Evolutionary conservation across 2,329 filamentous ascomycete species (phyloP).

Genomic region (Penicillium hordei): DNA sequence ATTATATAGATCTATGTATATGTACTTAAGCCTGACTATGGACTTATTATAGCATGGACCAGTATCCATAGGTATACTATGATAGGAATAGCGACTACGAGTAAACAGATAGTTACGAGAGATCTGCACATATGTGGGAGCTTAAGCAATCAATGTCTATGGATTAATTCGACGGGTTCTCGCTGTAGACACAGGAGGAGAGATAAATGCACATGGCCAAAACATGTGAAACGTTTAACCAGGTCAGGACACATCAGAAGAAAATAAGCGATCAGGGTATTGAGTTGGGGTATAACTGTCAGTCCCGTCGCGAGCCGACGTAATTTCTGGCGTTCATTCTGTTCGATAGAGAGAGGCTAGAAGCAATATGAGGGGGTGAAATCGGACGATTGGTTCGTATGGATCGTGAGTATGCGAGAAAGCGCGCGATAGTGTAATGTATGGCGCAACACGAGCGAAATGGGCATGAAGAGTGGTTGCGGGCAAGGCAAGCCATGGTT

Average conservation of each 20-base stretch:
- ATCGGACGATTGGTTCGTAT: not conserved
- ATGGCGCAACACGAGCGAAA: not conserved
- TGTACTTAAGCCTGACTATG: not conserved
- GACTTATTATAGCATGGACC: not conserved
- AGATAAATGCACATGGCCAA: not conserved
- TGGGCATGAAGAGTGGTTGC: not conserved
- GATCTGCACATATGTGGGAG: not conserved
- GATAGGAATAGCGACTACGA: not conserved
- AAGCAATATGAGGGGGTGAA: not conserved
- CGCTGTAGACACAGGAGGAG: not conserved
- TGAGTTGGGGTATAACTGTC: not conserved
- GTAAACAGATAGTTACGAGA: not conserved
- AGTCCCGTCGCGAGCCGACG: not conserved
- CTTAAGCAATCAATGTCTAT: not conserved
- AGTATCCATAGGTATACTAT: not conserved
- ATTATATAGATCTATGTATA: not conserved
- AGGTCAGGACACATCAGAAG: not conserved
- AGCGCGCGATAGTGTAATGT: not conserved
- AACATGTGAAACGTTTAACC: not conserved
- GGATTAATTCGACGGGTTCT: not conserved
- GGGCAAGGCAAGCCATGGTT: not conserved
- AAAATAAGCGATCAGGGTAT: not conserved
- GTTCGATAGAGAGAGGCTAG: not conserved
- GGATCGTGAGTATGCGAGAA: slow-evolving; percentile 1
- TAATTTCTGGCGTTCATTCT: not conserved